phyloP scores from a whole-genome alignment of 768 basidiomycete genomes.

The Polyporus arcularius region DNA sequence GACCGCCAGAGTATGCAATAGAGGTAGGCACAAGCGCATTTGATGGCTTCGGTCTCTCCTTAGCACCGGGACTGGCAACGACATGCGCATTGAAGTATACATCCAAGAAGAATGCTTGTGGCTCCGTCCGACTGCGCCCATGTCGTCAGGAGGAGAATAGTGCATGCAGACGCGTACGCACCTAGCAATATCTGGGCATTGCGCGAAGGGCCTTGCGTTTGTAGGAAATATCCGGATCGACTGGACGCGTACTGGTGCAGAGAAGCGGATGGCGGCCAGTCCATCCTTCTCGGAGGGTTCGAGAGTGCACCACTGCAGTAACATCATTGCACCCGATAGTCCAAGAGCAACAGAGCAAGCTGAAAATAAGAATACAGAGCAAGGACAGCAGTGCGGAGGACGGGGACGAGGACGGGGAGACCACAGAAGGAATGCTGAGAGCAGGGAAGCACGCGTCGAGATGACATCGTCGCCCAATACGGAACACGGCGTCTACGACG shows the following conservation, averaged over 20 bases:
- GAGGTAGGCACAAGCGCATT: conserved; percentile 75
- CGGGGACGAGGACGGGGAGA: not conserved
- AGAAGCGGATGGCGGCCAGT: conserved; percentile 73
- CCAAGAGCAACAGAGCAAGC: not conserved
- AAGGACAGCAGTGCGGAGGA: not conserved
- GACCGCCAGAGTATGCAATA: conserved; percentile 71
- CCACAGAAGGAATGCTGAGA: not conserved
- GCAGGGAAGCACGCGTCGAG: not conserved
- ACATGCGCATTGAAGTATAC: conserved; percentile 75
- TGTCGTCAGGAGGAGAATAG: conserved; percentile 12
- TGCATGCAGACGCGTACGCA: not conserved
- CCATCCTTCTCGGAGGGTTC: conserved; percentile 56
- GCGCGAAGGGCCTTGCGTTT: conserved; percentile 59
- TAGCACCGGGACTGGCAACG: conserved; percentile 43
- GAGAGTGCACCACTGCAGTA: conserved; percentile 72
- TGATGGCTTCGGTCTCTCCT: conserved; percentile 61
- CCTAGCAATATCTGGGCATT: conserved; percentile 54
- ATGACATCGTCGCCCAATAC: conserved; percentile 10
- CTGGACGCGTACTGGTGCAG: conserved; percentile 65
- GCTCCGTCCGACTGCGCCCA: conserved; percentile 60
- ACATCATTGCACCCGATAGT: conserved; percentile 27
- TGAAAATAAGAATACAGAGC: not conserved
- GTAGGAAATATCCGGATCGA: conserved; percentile 72
- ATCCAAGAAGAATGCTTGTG: conserved; percentile 71
- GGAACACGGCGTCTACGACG: not conserved